Evolutionary conservation across 495 filamentous ascomycete genomes (phyloP), one percentile per base, ranked within the genome.

Genomic region (Lophiostoma macrostomum): DNA sequence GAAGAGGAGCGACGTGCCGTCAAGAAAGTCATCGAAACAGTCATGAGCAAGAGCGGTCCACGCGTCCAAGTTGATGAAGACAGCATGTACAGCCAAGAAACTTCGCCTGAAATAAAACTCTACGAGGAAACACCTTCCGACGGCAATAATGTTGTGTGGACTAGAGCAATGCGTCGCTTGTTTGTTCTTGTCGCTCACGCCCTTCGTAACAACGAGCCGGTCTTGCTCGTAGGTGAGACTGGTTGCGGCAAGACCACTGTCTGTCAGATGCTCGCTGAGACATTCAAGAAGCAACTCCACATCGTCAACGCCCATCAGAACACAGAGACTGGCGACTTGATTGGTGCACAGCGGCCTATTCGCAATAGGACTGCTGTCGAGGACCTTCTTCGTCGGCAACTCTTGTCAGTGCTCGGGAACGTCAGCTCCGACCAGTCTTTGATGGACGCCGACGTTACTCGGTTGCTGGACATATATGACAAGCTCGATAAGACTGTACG

Each of bases 281-380:
- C 86, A 16, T 79, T 87, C 62, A 74, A 76, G 23, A 87, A 84
- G 57, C 71, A 84, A 53, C 69, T 99, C 37, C 80, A 88, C 56
- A 94, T 90, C 61, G 83, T 97, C 61, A 99, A 97, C 71, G 94
- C 94, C 7, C 94, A 99, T 67, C 90, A 96, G 58, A 99, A 96
- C 56, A 84, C 91, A 8, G 94, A 99, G 67, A 95, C 93, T 1
- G 90, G 94, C 7, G 94, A 99, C 70, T 78, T 99, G 13, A 96
- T 99, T 56, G 94, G 94, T 48, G 89, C 93, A 3, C 94, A 97
- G 69, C 73, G 94, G 52, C 94, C 94, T 4, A 81, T 96, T 30
- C 78, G 94, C 56, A 96, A 95, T 61, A 80, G 90, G 35, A 77
- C 82, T 34, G 78, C 77, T 8, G 79, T 91, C 31, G 74, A 89